Percentiles rank a stretch among this genome's conserved stretches.
These are phyloP conservation scores for Tulasnella sp. DNA, from an alignment of 768 basidiomycete genomes.

Conservation along the genomic window DNA sequence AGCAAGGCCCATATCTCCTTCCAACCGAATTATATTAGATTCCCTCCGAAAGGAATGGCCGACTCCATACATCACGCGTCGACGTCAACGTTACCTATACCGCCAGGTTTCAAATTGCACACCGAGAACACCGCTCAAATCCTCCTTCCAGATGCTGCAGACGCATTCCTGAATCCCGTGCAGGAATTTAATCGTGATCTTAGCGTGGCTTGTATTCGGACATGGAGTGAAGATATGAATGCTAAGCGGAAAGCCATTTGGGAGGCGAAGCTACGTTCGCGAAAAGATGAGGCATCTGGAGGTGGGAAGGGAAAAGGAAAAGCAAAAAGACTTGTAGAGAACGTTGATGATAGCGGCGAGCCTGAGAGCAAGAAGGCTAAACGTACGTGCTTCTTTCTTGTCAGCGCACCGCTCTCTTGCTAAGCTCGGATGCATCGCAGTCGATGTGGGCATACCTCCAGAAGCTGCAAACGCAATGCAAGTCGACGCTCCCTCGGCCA, in stretches of 20 bases:
- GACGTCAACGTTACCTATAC: conserved; percentile 28
- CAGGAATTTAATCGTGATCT: conserved; percentile 97
- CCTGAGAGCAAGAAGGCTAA: conserved; percentile 33
- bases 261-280: conserved; percentile 26
- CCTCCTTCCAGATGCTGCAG: conserved; percentile 58
- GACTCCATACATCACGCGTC: background rate
- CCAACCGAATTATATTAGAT: background rate
- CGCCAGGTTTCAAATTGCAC: conserved; percentile 67
- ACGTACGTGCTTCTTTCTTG: conserved; percentile 28
- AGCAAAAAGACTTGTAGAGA: conserved; percentile 18
- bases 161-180: conserved; percentile 92
- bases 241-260: conserved; percentile 52
- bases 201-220: conserved; percentile 79
- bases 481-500: background rate
- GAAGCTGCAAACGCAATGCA: background rate
- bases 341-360: background rate
- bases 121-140: conserved; percentile 75
- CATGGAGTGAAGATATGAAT: conserved; percentile 71
- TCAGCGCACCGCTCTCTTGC: background rate
- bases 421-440: background rate
- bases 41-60: background rate
- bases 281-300: conserved; percentile 27
- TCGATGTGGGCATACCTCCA: background rate
- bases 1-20: background rate
- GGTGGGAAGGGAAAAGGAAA: conserved; percentile 16